These are phyloP conservation scores for Curvularia lunata DNA, from an alignment of 2,329 filamentous ascomycete genomes.

Conservation along the genomic window DNA sequence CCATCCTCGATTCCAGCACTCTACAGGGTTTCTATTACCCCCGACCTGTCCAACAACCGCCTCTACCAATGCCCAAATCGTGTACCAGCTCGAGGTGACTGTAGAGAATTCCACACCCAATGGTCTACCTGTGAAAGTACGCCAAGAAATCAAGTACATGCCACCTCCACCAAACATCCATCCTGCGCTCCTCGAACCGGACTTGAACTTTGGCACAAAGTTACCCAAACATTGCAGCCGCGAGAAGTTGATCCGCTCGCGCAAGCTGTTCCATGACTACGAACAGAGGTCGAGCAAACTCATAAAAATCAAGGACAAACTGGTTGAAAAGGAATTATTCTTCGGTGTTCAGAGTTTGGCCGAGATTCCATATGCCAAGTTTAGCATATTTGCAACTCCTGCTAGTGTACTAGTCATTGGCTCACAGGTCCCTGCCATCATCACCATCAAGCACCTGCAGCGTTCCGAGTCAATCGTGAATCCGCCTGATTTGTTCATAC, in stretches of 20 bases:
- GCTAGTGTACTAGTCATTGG: slow-evolving; percentile 31
- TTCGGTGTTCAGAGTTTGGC: slow-evolving; percentile 27
- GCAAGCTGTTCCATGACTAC: slow-evolving; percentile 31
- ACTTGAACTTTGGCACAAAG: slow-evolving; percentile 21
- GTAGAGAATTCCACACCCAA: slow-evolving; percentile 12
- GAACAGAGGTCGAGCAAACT: slow-evolving; percentile 25
- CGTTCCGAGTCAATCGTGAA: slow-evolving; percentile 32
- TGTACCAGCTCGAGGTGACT: slow-evolving; percentile 27
- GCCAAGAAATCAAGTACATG: slow-evolving; percentile 20
- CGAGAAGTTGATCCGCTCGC: slow-evolving; percentile 32
- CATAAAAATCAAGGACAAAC: slow-evolving; percentile 28
- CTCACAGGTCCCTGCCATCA: slow-evolving; percentile 18
- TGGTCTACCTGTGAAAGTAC: slow-evolving; percentile 8
- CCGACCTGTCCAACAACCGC: slow-evolving; percentile 19
- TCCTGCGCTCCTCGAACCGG: slow-evolving; percentile 22
- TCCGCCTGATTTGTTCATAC: slow-evolving; percentile 33
- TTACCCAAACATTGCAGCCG: slow-evolving; percentile 27
- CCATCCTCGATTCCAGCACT: slow-evolving; percentile 35
- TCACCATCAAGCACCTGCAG: slow-evolving; percentile 33
- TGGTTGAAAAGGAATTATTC: slow-evolving; percentile 32
- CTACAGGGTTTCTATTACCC: slow-evolving; percentile 29
- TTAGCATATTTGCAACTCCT: slow-evolving; percentile 31
- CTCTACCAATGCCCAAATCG: slow-evolving; percentile 17
- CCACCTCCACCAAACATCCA: slow-evolving; percentile 26
- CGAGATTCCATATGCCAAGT: slow-evolving; percentile 32